Percentiles rank a stretch among this genome's conserved stretches.
These are phyloP conservation scores for Coemansia guatemalensis DNA, from an alignment of 192 early-diverging fungal genomes.

Conservation along the genomic window DNA sequence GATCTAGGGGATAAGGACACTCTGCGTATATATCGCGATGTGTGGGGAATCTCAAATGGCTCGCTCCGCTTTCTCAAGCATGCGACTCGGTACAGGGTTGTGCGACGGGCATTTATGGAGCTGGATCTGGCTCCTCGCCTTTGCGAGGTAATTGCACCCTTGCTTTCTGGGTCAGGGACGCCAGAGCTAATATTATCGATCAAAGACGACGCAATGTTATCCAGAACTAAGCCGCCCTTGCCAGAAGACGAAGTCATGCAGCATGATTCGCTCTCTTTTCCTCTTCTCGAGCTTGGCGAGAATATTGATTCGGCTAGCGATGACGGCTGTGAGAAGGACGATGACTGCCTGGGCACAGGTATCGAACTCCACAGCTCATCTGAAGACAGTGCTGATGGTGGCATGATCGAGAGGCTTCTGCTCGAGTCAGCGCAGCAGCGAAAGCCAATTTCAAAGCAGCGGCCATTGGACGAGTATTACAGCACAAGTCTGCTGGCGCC, in stretches of 20 bases:
- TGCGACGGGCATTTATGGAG: constrained; percentile 10
- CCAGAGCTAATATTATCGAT: not conserved
- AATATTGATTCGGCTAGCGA: not conserved
- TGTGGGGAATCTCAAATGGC: constrained; percentile 32
- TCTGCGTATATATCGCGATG: constrained; percentile 21
- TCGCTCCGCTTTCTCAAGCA: constrained; percentile 26
- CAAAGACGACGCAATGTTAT: not conserved
- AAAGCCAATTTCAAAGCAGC: not conserved
- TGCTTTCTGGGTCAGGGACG: not conserved
- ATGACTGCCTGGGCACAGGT: not conserved
- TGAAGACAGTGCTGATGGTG: not conserved
- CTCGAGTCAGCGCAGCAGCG: constrained; percentile 12
- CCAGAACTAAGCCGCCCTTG: not conserved
- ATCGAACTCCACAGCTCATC: not conserved
- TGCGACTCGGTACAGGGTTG: constrained; percentile 5
- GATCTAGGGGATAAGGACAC: not conserved
- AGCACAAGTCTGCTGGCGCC: constrained; percentile 8
- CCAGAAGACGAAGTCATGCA: not conserved
- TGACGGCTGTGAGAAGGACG: not conserved
- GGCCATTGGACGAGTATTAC: constrained; percentile 14
- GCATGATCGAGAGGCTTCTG: constrained; percentile 25
- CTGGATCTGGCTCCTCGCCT: constrained; percentile 15
- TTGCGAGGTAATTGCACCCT: constrained; percentile 3
- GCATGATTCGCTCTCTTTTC: not conserved
- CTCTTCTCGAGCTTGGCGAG: constrained; percentile 1